Conservation (phyloP, 805 yeast genomes). For the Starmerella sirachaensis region DNA sequence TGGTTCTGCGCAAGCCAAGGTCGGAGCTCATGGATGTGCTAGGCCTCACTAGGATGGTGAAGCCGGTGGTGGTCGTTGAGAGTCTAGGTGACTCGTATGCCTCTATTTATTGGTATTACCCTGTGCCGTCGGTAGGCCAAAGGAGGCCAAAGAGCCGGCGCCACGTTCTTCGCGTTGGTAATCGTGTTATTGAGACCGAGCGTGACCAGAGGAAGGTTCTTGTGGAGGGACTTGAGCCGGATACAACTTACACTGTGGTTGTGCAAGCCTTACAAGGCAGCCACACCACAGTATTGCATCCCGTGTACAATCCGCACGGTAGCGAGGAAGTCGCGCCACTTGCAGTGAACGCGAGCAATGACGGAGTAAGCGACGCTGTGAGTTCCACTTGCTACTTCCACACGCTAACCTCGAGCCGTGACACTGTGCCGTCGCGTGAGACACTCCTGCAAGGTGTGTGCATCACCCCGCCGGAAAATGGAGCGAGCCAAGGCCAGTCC, state of each 20-base stretch:
- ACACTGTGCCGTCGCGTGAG: not conserved
- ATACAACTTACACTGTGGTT: slow-evolving; percentile 26
- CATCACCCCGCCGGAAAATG: too few relatives aligned
- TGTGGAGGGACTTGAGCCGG: slow-evolving; percentile 27
- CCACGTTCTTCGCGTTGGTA: slow-evolving; percentile 7
- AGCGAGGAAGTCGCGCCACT: too few relatives aligned
- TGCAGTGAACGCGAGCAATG: too few relatives aligned
- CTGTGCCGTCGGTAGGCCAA: not conserved
- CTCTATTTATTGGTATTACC: slow-evolving; percentile 14
- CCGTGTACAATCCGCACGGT: too few relatives aligned
- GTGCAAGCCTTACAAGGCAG: slow-evolving; percentile 27
- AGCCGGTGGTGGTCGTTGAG: slow-evolving; percentile 14
- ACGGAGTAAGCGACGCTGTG: too few relatives aligned
- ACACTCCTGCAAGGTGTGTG: slow-evolving; percentile 4
- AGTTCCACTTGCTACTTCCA: too few relatives aligned
- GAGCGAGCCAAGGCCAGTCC: not conserved
- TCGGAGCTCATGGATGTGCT: slow-evolving; percentile 10
- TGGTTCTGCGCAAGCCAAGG: slow-evolving; percentile 6
- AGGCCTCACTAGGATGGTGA: slow-evolving; percentile 8
- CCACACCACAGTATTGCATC: too few relatives aligned
- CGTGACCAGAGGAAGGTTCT: slow-evolving; percentile 27
- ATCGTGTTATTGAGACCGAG: slow-evolving; percentile 24
- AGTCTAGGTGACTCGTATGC: slow-evolving; percentile 14
- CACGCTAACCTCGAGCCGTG: not conserved
- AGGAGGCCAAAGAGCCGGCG: slow-evolving; percentile 7